Base-by-base conservation (phyloP, 129 eudicot genomes). In the Flaveria ramosissima region DNA sequence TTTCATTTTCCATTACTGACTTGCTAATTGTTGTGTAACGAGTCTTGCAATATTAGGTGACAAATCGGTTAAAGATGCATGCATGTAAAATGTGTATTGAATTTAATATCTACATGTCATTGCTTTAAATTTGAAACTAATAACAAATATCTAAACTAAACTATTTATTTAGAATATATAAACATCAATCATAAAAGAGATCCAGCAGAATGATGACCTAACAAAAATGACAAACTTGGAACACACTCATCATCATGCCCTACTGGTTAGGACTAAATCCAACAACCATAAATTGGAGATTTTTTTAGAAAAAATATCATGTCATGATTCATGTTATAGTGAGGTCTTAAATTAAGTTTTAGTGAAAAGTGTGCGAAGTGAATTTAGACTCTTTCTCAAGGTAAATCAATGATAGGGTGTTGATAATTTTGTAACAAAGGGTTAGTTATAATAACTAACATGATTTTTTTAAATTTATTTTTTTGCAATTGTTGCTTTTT, bases 221-320 rank as follows among this genome's bases (percentile, higher is more conserved):
- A 78, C 82, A 46, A 64, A 65, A 70, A 61, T 70, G 57, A 48
- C 23, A 59, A 59, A 71, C 82, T 78, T 78, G n/a, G 16, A 78
- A 48, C 45, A 48, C 50, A 71, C 82, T 78, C 77, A 46, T 64
- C 76, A 69, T 78, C 30, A 59, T 78, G 77, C 42, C 64, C 45
- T 60, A 45, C 77, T 60, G 60, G 64, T 78, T 27, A 60, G 82
- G 77, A 14, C 72, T 53, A 71, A 36, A 78, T 47, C 71, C 77
- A 78, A 71, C 82, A 70, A 46, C 76, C 23, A 27, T 9, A 27
- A 17, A 2, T 17, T 20, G 56, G 42, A 26, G 50, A 70, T 19
- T 20, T 23, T 11, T 41, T 42, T 56, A 55, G 17, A 14, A 14
- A 14, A 9, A 45, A 21, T 77, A 17, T 42, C 15, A 26, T 77